These are phyloP conservation scores for Xylariaceae sp. DNA, from an alignment of 2,329 filamentous ascomycete species.

Conservation along the genomic window DNA sequence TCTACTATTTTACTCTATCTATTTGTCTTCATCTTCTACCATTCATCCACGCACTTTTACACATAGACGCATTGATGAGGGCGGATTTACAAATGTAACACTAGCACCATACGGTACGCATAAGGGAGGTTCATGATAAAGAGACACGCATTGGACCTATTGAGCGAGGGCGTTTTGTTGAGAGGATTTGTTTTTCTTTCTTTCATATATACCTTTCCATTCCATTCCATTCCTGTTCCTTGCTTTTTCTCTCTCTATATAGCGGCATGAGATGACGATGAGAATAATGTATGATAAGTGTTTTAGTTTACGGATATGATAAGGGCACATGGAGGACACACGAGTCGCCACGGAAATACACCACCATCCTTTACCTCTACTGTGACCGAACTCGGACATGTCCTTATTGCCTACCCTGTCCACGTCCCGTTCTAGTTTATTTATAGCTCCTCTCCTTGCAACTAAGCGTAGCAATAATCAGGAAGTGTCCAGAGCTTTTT, in stretches of 20 bases:
- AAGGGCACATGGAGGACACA: slow-evolving; percentile 13
- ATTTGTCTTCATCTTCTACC: slow-evolving; percentile 37
- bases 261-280: slow-evolving; percentile 21
- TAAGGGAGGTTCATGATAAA: slow-evolving; percentile 25
- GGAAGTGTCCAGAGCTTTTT: slow-evolving; percentile 8
- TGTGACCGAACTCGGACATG: not conserved
- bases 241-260: slow-evolving; percentile 15
- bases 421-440: slow-evolving; percentile 8
- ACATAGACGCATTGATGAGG: slow-evolving; percentile 28
- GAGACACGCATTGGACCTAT: slow-evolving; percentile 29
- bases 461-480: too few species aligned
- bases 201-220: not conserved
- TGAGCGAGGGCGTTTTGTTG: slow-evolving; percentile 30
- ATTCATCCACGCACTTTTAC: not conserved
- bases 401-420: not conserved
- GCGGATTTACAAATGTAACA: slow-evolving; percentile 34
- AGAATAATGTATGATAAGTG: slow-evolving; percentile 31
- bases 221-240: not conserved
- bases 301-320: slow-evolving; percentile 5
- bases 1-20: slow-evolving; percentile 20
- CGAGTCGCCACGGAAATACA: slow-evolving; percentile 13
- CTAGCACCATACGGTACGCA: slow-evolving; percentile 27
- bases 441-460: slow-evolving; percentile 14
- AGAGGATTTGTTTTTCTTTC: slow-evolving; percentile 13
- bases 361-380: slow-evolving; percentile 23